Conservation (phyloP, 169 alveolate genomes). For the Fabrea salina region DNA sequence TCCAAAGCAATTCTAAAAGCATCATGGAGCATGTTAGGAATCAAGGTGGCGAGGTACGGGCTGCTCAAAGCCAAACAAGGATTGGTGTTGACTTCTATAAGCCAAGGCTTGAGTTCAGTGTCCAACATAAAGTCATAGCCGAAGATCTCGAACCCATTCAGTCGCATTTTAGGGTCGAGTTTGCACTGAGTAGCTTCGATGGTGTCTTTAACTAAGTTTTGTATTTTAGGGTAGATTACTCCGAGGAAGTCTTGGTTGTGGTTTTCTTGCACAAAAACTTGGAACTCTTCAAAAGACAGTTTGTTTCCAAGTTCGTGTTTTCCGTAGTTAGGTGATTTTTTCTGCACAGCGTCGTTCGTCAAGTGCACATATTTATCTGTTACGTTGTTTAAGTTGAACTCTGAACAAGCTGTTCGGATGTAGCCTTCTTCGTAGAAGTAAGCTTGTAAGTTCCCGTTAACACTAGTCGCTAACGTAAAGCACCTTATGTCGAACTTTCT, state of each 20-base stretch:
- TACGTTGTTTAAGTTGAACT: conserved; percentile 49
- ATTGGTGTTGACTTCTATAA: conserved; percentile 79
- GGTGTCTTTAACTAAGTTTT: conserved; percentile 30
- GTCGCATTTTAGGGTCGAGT: conserved; percentile 37
- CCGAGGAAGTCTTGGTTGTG: neutral
- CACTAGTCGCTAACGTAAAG: conserved; percentile 44
- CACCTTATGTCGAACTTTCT: conserved; percentile 81
- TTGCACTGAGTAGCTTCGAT: conserved; percentile 6
- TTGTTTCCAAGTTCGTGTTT: conserved; percentile 69
- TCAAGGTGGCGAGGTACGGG: conserved; percentile 50
- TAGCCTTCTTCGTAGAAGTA: conserved; percentile 38
- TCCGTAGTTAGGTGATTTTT: conserved; percentile 57
- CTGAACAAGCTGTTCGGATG: conserved; percentile 34
- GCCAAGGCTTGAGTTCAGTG: conserved; percentile 53
- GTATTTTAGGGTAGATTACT: conserved; percentile 33
- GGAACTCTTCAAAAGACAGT: conserved; percentile 55
- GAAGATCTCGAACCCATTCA: conserved; percentile 34
- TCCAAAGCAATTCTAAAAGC: conserved; percentile 42
- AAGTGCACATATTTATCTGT: conserved; percentile 60
- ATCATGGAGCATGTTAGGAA: conserved; percentile 55
- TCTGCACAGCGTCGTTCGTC: conserved; percentile 71
- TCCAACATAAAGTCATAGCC: conserved; percentile 79
- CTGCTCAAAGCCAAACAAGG: conserved; percentile 74
- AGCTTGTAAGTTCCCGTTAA: conserved; percentile 44
- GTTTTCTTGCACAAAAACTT: conserved; percentile 48